A percentile compares a stretch with the other conserved stretches of the same genome.
These are phyloP conservation scores for Symbiodinium pilosum DNA, from an alignment of 73 alveolate genomes.

Conservation along the genomic window DNA sequence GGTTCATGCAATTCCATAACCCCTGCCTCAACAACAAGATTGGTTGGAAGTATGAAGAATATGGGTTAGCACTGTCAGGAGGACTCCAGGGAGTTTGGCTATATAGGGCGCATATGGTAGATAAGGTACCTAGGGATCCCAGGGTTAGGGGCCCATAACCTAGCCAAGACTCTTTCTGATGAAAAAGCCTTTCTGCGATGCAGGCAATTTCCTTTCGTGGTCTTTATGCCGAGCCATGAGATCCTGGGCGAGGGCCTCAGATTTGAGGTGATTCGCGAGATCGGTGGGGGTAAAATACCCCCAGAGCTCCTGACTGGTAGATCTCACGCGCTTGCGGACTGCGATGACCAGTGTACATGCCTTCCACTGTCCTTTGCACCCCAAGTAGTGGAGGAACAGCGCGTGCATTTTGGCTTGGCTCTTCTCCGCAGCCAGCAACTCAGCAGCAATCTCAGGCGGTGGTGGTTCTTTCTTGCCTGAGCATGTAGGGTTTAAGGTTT, in stretches of 20 bases:
- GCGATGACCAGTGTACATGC: background rate
- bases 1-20: too few species aligned
- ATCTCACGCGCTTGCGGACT: background rate
- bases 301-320: background rate
- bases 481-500: too few species aligned
- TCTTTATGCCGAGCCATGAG: background rate
- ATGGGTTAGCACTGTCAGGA: too few species aligned
- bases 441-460: background rate
- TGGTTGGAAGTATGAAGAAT: too few species aligned
- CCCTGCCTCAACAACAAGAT: too few species aligned
- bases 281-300: background rate
- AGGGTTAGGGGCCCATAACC: too few species aligned
- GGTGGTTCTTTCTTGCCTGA: background rate
- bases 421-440: background rate
- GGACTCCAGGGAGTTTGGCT: too few species aligned
- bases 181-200: background rate
- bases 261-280: background rate
- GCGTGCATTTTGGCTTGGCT: background rate
- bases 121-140: too few species aligned
- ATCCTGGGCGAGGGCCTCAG: background rate
- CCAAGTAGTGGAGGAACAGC: background rate
- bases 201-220: background rate
- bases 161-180: too few species aligned
- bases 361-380: background rate
- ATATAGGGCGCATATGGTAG: too few species aligned